These are phyloP conservation scores for Sphagnum contortum DNA, from an alignment of 225 moss, liverwort and hornwort species.

Conservation along the genomic window DNA sequence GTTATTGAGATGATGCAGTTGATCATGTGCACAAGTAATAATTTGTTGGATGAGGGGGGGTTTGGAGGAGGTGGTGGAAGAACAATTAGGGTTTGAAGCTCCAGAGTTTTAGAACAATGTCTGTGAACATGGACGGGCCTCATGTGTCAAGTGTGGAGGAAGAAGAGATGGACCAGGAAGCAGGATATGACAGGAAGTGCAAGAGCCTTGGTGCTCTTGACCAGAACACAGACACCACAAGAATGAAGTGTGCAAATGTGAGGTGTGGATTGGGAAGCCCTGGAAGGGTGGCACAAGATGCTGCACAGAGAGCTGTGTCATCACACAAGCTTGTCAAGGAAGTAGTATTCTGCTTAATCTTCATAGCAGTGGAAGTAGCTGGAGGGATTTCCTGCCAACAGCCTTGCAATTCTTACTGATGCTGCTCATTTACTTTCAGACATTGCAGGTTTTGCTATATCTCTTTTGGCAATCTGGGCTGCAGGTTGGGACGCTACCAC, in stretches of 20 bases:
- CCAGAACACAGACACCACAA: slow-evolving; percentile 11
- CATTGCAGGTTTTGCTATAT: slow-evolving; percentile 87
- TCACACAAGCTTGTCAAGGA: slow-evolving; percentile 65
- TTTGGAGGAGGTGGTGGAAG: too few species aligned
- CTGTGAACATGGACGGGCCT: slow-evolving; percentile 2
- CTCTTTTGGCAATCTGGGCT: slow-evolving; percentile 93
- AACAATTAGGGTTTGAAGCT: too few species aligned
- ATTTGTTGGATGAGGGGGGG: too few species aligned
- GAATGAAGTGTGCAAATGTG: slow-evolving; percentile 34
- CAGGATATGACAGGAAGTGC: background rate
- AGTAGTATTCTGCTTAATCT: slow-evolving; percentile 65
- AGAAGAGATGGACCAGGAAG: slow-evolving; percentile 9
- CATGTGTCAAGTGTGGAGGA: slow-evolving; percentile 3
- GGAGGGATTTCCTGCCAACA: slow-evolving; percentile 74
- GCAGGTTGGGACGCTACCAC: slow-evolving; percentile 86
- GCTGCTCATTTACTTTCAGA: slow-evolving; percentile 92
- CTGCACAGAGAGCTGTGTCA: slow-evolving; percentile 32
- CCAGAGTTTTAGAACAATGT: slow-evolving; percentile 7
- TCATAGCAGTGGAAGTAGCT: slow-evolving; percentile 76
- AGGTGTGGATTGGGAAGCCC: slow-evolving; percentile 30
- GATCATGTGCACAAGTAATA: too few species aligned
- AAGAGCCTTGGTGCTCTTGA: slow-evolving; percentile 1
- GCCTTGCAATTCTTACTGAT: slow-evolving; percentile 85
- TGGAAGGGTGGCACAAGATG: slow-evolving; percentile 20
- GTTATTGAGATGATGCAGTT: too few species aligned